These are phyloP conservation scores for Nicotiana undulata DNA, from an alignment of 257 asterid species.

Conservation along the genomic window DNA sequence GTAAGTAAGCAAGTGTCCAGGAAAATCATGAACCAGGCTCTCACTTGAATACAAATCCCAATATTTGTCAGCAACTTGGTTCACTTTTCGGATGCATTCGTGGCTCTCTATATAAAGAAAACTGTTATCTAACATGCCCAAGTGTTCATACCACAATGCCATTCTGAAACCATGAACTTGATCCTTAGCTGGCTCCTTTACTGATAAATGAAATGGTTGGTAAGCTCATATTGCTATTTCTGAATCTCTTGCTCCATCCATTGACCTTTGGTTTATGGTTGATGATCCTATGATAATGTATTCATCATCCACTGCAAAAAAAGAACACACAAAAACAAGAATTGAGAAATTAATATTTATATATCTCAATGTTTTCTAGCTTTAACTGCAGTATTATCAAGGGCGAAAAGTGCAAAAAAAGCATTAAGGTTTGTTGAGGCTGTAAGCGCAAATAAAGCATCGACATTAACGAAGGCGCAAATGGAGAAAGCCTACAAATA, in stretches of 20 bases:
- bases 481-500: no score
- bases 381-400: no score
- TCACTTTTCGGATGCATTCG: constrained; percentile 13
- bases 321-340: neutral
- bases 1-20: constrained; percentile 11
- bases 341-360: neutral
- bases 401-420: no score
- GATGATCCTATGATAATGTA: constrained; percentile 3
- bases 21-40: neutral
- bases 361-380: neutral
- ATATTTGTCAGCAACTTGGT: constrained; percentile 8
- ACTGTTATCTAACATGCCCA: constrained; percentile 7
- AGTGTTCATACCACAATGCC: constrained; percentile 15
- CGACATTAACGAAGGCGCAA: no score
- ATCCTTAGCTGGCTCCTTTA: constrained; percentile 1
- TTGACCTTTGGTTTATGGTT: constrained; percentile 1
- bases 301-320: constrained; percentile 6
- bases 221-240: constrained; percentile 6
- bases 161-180: constrained; percentile 12
- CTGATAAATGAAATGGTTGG: constrained; percentile 8
- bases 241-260: constrained; percentile 5
- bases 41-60: constrained; percentile 15
- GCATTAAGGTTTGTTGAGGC: no score
- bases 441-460: no score
- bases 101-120: constrained; percentile 4